Evolutionary conservation across 345 rosid species (phyloP).

Genomic region (Gossypium anomalum): DNA sequence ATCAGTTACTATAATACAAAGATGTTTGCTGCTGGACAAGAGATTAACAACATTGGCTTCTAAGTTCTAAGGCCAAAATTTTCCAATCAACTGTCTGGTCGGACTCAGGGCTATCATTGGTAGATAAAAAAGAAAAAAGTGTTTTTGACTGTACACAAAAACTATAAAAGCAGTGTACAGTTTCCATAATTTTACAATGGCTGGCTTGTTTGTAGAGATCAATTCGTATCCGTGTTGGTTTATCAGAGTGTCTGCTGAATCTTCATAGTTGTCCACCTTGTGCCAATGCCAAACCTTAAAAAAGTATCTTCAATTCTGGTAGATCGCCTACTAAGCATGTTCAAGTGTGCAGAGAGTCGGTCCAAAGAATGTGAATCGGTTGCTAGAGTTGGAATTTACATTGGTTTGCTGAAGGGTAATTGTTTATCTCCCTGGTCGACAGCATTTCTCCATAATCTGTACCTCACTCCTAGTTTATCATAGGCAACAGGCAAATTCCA

Average conservation of each 20-base stretch:
- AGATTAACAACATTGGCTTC: background rate
- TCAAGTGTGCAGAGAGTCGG: background rate
- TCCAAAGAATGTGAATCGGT: slow-evolving; percentile 11
- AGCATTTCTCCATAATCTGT: slow-evolving; percentile 82
- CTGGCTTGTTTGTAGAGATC: background rate
- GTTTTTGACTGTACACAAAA: slow-evolving; percentile 42
- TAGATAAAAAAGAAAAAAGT: no score
- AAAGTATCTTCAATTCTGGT: background rate
- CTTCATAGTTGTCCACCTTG: background rate
- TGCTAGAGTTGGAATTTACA: slow-evolving; percentile 8
- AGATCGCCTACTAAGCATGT: background rate
- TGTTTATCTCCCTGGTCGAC: slow-evolving; percentile 63
- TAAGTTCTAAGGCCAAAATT: background rate
- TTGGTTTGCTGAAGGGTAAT: slow-evolving; percentile 52
- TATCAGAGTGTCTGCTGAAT: slow-evolving; percentile 21
- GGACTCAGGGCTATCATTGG: background rate
- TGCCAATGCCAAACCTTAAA: background rate
- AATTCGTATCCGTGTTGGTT: slow-evolving; percentile 17
- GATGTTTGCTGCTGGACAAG: background rate
- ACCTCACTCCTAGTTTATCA: slow-evolving; percentile 92
- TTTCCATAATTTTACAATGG: slow-evolving; percentile 26
- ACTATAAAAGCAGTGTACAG: background rate
- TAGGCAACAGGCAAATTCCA: slow-evolving; percentile 89
- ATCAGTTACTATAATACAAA: slow-evolving; percentile 2
- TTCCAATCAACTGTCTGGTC: background rate